phyloP scores from a whole-genome alignment of 2,329 filamentous ascomycete genomes.

The Pochonia chlamydosporia region DNA sequence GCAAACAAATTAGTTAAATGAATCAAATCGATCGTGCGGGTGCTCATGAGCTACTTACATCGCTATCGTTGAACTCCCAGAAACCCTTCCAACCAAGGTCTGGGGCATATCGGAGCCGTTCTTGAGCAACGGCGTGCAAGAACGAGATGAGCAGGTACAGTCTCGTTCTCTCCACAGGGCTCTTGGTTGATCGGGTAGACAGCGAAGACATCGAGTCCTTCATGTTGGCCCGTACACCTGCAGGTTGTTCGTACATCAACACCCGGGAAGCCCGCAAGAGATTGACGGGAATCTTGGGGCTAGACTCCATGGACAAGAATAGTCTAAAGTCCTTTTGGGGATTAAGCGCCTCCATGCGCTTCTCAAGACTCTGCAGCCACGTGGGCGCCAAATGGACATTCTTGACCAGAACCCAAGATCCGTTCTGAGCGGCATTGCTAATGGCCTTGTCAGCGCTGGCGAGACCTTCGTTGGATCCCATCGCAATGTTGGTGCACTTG shows the following conservation, averaged over 20 bases:
- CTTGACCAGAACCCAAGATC: constrained; percentile 96
- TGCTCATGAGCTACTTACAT: constrained; percentile 60
- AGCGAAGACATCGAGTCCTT: constrained; percentile 89
- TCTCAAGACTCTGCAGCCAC: constrained; percentile 96
- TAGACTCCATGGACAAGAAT: constrained; percentile 97
- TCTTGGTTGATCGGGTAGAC: constrained; percentile 67
- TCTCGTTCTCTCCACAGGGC: constrained; percentile 84
- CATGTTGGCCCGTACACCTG: constrained; percentile 95
- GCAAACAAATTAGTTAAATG: constrained; percentile 7
- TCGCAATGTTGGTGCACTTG: constrained; percentile 92
- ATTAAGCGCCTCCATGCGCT: constrained; percentile 91
- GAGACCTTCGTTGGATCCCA: constrained; percentile 94
- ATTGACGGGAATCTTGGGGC: constrained; percentile 94
- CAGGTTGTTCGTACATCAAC: constrained; percentile 96
- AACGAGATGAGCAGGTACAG: constrained; percentile 90
- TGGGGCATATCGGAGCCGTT: constrained; percentile 88
- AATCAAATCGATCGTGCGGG: too few relatives aligned
- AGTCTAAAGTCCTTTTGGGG: constrained; percentile 89
- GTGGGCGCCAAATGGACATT: constrained; percentile 95
- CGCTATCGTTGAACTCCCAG: constrained; percentile 99
- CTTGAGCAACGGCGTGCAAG: constrained; percentile 92
- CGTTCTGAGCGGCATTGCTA: constrained; percentile 81
- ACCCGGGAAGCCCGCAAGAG: constrained; percentile 87
- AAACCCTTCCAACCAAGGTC: constrained; percentile 96
- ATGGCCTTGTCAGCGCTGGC: constrained; percentile 94